These are phyloP conservation scores for Tylopilus cervinicoccineus DNA, from an alignment of 768 basidiomycete genomes.

Conservation along the genomic window DNA sequence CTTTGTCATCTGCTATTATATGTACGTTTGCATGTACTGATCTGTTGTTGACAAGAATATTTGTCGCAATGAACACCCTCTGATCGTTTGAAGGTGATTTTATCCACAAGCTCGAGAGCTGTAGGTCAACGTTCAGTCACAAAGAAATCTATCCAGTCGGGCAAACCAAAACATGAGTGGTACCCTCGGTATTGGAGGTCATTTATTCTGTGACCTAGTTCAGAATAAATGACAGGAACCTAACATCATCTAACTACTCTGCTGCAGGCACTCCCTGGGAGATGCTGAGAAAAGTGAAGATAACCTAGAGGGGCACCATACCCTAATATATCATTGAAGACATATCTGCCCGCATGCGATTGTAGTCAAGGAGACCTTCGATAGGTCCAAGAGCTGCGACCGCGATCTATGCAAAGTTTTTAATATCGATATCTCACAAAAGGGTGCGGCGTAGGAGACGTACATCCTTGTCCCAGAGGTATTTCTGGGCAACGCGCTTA, in stretches of 20 bases:
- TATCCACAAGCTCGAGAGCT: not conserved
- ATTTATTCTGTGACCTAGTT: conserved; percentile 21
- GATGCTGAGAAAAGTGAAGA: not conserved
- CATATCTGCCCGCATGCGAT: conserved; percentile 80
- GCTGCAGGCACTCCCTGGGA: not conserved
- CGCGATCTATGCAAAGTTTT: conserved; percentile 52
- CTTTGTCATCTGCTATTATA: conserved; percentile 9
- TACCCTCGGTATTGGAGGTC: conserved; percentile 8
- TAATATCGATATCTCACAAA: not conserved
- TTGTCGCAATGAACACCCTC: not conserved
- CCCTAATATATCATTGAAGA: conserved; percentile 71
- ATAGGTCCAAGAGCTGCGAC: conserved; percentile 86
- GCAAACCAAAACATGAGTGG: not conserved
- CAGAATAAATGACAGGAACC: conserved; percentile 16
- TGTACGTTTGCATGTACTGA: conserved; percentile 16
- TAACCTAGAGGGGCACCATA: not conserved
- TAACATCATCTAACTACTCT: conserved; percentile 20
- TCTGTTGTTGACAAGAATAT: not conserved
- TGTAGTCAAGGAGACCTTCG: conserved; percentile 94
- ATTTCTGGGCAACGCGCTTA: conserved; percentile 91
- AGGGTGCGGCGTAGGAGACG: conserved; percentile 30
- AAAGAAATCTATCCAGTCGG: not conserved
- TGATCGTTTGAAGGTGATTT: too few species aligned
- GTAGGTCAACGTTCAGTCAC: not conserved
- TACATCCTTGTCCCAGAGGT: conserved; percentile 96